A percentile compares a stretch with the other conserved stretches of the same genome.
Conservation (phyloP, 208 protist genomes). For the Leishmania braziliensis region DNA sequence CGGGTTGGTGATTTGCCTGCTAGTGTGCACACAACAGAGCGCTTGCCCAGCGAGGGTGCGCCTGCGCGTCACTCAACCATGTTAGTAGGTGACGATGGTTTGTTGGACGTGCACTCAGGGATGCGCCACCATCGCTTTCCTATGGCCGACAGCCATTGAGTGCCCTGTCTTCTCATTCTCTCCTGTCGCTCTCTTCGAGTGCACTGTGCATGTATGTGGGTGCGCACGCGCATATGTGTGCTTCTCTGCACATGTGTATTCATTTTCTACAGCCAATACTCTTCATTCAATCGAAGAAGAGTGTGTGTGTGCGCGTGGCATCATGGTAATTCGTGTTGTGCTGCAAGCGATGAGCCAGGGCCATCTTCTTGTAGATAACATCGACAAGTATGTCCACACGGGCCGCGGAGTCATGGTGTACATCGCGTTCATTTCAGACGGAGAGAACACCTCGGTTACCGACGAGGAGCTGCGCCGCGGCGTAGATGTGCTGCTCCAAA, state of each 20-base stretch:
- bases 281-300: not conserved
- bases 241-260: too few relatives aligned
- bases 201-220: not conserved
- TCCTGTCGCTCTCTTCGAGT: not conserved
- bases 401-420: slow-evolving; percentile 77
- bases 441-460: slow-evolving; percentile 19
- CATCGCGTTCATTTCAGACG: slow-evolving; percentile 64
- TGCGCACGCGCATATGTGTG: not conserved
- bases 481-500: slow-evolving; percentile 55
- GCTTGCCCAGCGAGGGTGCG: not conserved
- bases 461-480: slow-evolving; percentile 53
- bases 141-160: not conserved
- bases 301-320: not conserved
- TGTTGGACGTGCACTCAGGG: not conserved
- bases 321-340: slow-evolving; percentile 72
- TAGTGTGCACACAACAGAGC: not conserved
- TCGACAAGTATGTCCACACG: slow-evolving; percentile 50
- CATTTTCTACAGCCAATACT: not conserved
- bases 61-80: not conserved
- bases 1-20: not conserved
- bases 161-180: not conserved
- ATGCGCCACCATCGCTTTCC: not conserved
- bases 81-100: not conserved
- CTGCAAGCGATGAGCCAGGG: slow-evolving; percentile 78
- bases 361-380: slow-evolving; percentile 78